phyloP scores from a whole-genome alignment of 140 eudicot genomes.

The Stevia rebaudiana region DNA sequence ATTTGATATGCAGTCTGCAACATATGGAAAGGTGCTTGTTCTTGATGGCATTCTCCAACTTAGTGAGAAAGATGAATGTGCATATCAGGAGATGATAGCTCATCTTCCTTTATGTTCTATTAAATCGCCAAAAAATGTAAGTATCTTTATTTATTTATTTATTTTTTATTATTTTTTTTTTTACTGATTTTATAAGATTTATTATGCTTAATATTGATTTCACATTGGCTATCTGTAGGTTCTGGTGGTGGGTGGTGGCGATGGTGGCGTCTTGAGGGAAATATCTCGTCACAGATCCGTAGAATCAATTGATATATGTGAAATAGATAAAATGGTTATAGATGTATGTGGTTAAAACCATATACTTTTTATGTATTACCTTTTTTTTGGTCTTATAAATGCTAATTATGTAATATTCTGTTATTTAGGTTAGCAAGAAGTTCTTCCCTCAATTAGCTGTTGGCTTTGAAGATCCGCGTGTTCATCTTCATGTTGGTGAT shows the following conservation, averaged over 20 bases:
- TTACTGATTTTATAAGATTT: background rate
- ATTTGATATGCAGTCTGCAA: conserved; percentile 51
- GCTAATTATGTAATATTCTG: conserved; percentile 10
- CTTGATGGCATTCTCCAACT: conserved; percentile 96
- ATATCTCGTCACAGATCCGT: conserved; percentile 87
- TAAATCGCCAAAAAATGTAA: conserved; percentile 74
- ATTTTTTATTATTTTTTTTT: background rate
- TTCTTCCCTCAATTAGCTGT: conserved; percentile 86
- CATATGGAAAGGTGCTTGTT: conserved; percentile 89
- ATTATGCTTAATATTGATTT: background rate
- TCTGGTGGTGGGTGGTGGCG: conserved; percentile 96
- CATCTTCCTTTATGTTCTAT: conserved; percentile 98
- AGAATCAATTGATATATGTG: conserved; percentile 86
- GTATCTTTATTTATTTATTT: background rate
- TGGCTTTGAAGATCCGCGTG: conserved; percentile 98
- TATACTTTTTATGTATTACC: background rate
- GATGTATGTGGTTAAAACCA: conserved; percentile 61
- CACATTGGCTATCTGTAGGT: conserved; percentile 44
- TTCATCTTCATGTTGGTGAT: conserved; percentile 83
- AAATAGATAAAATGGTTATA: conserved; percentile 94
- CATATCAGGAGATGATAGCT: conserved; percentile 94
- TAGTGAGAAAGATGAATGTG: conserved; percentile 90
- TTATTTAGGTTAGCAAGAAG: conserved; percentile 74
- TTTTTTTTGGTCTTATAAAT: background rate
- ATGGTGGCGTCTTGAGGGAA: conserved; percentile 97